A percentile compares a stretch with the other conserved stretches of the same genome.
These are phyloP conservation scores for Aspergillus fumigatus DNA, from an alignment of 2,329 filamentous ascomycete species.

Conservation along the genomic window DNA sequence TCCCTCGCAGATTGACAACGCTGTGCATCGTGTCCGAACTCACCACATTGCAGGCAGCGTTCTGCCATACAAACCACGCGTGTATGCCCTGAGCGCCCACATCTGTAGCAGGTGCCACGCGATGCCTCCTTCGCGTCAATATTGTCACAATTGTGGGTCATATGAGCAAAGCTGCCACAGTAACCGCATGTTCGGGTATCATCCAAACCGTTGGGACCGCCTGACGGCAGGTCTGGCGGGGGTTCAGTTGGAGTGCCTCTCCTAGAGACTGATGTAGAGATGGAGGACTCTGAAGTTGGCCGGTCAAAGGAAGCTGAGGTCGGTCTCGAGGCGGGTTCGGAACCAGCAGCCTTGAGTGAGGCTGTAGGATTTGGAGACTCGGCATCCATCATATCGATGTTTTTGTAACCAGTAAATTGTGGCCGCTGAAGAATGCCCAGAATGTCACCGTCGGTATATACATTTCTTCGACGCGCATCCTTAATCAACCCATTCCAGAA, in stretches of 20 bases:
- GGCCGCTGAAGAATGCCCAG: slow-evolving; percentile 51
- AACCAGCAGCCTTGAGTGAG: slow-evolving; percentile 17
- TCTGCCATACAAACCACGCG: slow-evolving; percentile 35
- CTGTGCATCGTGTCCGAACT: slow-evolving; percentile 37
- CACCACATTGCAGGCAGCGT: slow-evolving; percentile 43
- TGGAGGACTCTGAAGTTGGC: slow-evolving; percentile 14
- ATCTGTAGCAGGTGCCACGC: slow-evolving; percentile 41
- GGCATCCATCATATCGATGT: slow-evolving; percentile 42
- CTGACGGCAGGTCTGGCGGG: slow-evolving; percentile 36
- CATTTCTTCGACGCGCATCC: slow-evolving; percentile 68
- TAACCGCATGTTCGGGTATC: slow-evolving; percentile 38
- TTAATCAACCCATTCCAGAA: slow-evolving; percentile 86
- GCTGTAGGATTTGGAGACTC: slow-evolving; percentile 10
- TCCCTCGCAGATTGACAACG: slow-evolving; percentile 31
- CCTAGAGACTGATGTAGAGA: slow-evolving; percentile 22
- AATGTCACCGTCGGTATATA: slow-evolving; percentile 70
- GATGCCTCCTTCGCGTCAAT: slow-evolving; percentile 34
- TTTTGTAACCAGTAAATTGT: slow-evolving; percentile 44
- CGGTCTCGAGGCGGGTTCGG: slow-evolving; percentile 25
- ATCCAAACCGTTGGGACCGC: slow-evolving; percentile 42
- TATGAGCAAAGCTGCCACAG: slow-evolving; percentile 45
- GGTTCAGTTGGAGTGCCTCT: slow-evolving; percentile 21
- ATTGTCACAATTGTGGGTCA: slow-evolving; percentile 44
- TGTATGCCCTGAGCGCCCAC: slow-evolving; percentile 36
- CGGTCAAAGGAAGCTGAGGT: slow-evolving; percentile 26